Conservation (phyloP, 73 alveolate species). For the Paramecium tetraurelia region DNA sequence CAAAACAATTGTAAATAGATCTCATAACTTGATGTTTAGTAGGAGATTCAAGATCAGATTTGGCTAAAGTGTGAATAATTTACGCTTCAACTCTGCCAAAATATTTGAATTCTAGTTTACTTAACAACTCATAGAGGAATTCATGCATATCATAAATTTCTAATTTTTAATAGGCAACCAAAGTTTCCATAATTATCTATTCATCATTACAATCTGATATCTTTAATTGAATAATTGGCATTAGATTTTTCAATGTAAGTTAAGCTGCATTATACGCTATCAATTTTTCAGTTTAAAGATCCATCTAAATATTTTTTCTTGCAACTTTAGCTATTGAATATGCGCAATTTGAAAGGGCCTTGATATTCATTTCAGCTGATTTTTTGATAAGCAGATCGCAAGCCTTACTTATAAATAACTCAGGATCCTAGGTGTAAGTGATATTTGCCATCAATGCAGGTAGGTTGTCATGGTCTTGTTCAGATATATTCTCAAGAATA, state of each 20-base stretch:
- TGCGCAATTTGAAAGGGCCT: background rate
- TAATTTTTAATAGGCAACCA: background rate
- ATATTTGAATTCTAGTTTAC: background rate
- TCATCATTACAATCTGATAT: background rate
- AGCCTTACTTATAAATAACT: background rate
- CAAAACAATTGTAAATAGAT: background rate
- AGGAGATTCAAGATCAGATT: background rate
- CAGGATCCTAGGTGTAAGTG: background rate
- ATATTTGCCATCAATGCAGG: background rate
- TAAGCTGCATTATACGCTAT: background rate
- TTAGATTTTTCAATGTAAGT: background rate
- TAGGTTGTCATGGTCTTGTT: background rate
- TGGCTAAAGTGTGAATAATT: background rate
- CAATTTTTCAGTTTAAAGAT: background rate
- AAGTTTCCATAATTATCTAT: background rate
- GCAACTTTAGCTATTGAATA: background rate
- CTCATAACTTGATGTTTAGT: background rate
- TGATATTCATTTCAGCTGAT: background rate
- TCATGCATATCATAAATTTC: background rate
- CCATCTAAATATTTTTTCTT: background rate
- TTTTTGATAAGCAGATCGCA: background rate
- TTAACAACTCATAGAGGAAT: background rate
- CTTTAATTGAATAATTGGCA: background rate
- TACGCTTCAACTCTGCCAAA: slow-evolving; percentile 6
- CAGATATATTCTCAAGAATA: background rate